Evolutionary conservation across 495 filamentous ascomycete genomes (phyloP).

Genomic region (Hypoxylon fuscum): DNA sequence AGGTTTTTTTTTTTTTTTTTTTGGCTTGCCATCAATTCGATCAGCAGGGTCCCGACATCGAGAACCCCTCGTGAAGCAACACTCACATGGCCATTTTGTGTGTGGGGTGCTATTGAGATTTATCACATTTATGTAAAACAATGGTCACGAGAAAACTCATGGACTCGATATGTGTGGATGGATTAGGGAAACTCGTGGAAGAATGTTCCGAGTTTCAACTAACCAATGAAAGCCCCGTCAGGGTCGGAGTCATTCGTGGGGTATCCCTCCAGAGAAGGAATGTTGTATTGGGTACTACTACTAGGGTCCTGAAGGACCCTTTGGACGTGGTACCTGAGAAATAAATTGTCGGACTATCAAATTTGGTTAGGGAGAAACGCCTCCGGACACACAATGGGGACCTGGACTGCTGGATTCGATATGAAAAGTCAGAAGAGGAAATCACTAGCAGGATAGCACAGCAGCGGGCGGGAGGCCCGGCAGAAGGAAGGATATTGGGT

Average conservation of each 20-base stretch:
- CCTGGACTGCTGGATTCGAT: conserved; percentile 14
- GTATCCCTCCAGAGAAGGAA: conserved; percentile 25
- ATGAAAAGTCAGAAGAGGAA: conserved; percentile 22
- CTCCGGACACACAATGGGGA: conserved; percentile 13
- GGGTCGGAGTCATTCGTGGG: conserved; percentile 23
- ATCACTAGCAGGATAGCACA: conserved; percentile 16
- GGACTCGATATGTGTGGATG: conserved; percentile 2
- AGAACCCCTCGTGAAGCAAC: conserved; percentile 6
- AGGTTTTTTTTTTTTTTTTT: neutral
- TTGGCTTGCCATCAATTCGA: conserved; percentile 8
- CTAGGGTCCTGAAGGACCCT: conserved; percentile 26
- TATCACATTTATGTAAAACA: conserved; percentile 19
- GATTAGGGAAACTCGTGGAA: conserved; percentile 3
- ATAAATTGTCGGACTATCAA: conserved; percentile 31
- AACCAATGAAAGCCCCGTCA: conserved; percentile 14
- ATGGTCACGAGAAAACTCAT: conserved; percentile 21
- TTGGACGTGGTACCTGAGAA: conserved; percentile 30
- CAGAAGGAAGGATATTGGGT: no score
- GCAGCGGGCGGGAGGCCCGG: conserved; percentile 22
- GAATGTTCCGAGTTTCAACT: conserved; percentile 10
- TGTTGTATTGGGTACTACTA: conserved; percentile 30
- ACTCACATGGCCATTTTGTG: conserved; percentile 18
- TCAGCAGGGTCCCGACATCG: conserved; percentile 17
- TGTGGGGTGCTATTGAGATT: conserved; percentile 16
- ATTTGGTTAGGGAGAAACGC: conserved; percentile 31